phyloP scores from a whole-genome alignment of 306 rosid genomes.

The Aeschynomene evenia region DNA sequence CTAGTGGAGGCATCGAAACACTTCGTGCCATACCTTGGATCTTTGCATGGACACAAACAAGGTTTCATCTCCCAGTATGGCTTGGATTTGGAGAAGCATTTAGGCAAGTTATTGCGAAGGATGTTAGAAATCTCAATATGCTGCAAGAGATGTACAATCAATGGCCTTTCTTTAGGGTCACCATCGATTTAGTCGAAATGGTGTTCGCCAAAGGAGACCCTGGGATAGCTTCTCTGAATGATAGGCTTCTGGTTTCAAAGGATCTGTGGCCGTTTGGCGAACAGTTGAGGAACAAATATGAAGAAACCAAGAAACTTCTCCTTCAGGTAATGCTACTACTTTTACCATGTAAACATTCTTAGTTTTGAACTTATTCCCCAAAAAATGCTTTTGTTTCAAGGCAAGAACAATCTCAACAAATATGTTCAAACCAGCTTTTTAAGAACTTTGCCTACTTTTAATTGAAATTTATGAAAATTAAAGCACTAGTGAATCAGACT shows the following conservation, averaged over 20 bases:
- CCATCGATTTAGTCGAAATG: conserved; percentile 95
- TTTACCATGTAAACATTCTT: neutral
- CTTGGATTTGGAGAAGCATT: conserved; percentile 89
- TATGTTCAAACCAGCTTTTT: neutral
- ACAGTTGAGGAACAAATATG: conserved; percentile 63
- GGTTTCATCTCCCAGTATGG: conserved; percentile 99
- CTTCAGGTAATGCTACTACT: conserved; percentile 57
- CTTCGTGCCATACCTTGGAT: conserved; percentile 99
- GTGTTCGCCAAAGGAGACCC: conserved; percentile 99
- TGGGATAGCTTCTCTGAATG: conserved; percentile 72
- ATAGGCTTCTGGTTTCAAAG: conserved; percentile 82
- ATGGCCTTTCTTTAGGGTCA: conserved; percentile 98
- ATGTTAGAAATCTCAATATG: conserved; percentile 74
- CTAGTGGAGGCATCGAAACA: conserved; percentile 97
- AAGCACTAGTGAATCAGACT: neutral
- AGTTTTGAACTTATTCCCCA: conserved; percentile 16
- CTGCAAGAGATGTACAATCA: conserved; percentile 84
- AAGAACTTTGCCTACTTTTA: neutral
- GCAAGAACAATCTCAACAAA: neutral
- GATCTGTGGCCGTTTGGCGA: conserved; percentile 84
- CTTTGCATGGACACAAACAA: conserved; percentile 96
- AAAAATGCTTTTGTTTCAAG: neutral
- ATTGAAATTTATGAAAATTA: neutral
- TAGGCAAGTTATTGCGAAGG: conserved; percentile 55
- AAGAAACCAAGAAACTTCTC: conserved; percentile 75